A percentile compares a stretch with the other conserved stretches of the same genome.
phyloP scores from a whole-genome alignment of 148 eudicot species.

The Silene uniflora region DNA sequence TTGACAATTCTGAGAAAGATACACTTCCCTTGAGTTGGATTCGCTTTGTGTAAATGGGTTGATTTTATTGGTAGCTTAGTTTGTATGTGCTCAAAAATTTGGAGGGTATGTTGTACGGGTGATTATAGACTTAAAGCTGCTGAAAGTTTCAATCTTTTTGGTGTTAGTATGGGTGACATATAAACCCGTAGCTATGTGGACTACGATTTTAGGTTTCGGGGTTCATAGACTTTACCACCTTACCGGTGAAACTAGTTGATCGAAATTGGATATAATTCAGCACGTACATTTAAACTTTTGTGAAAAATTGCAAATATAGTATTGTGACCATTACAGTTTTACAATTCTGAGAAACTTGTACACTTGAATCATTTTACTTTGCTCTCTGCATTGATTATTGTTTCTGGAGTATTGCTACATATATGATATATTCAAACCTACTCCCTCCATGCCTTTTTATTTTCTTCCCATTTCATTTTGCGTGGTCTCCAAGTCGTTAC shows the following conservation, averaged over 20 bases:
- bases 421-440: background rate
- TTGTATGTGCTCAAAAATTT: background rate
- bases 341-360: background rate
- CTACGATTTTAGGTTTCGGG: background rate
- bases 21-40: background rate
- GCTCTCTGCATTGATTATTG: background rate
- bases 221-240: too few species aligned
- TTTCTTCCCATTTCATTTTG: too few species aligned
- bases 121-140: background rate
- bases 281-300: background rate
- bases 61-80: background rate
- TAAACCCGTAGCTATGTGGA: background rate
- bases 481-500: too few species aligned
- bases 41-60: constrained; percentile 1
- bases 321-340: background rate
- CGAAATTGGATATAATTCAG: background rate
- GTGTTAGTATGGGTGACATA: too few species aligned
- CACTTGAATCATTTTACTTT: background rate
- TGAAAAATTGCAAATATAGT: background rate
- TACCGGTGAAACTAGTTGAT: background rate
- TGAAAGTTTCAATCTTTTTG: background rate
- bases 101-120: background rate
- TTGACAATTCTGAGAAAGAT: background rate
- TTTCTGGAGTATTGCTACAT: background rate
- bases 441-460: too few species aligned